Percentiles rank a stretch among this genome's conserved stretches.
Evolutionary conservation across 768 basidiomycete genomes (phyloP).

Genomic region (Lactarius sp.): DNA sequence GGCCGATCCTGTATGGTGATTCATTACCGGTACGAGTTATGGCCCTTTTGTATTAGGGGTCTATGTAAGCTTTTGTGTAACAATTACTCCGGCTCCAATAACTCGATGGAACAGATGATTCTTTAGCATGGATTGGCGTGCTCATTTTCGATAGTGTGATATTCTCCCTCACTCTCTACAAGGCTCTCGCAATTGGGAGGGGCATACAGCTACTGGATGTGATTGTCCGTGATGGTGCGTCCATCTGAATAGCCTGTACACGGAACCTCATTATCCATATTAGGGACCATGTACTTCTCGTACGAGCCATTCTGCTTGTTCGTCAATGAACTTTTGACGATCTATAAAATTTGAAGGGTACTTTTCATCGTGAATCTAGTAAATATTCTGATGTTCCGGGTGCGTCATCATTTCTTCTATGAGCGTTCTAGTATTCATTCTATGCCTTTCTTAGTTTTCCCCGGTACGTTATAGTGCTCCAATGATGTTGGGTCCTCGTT

Average conservation of each 20-base stretch:
- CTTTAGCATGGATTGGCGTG: not conserved
- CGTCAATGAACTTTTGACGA: not conserved
- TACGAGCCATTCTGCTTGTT: not conserved
- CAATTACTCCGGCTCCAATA: not conserved
- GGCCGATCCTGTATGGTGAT: not conserved
- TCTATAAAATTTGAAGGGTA: not conserved
- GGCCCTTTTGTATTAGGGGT: not conserved
- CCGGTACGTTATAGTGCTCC: not conserved
- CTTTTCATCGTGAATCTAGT: not conserved
- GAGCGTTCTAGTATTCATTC: not conserved
- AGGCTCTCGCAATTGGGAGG: not conserved
- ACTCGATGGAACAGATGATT: constrained; percentile 1
- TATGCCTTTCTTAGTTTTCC: constrained; percentile 1
- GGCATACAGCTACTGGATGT: not conserved
- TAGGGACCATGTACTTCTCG: constrained; percentile 8
- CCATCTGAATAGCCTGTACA: not conserved
- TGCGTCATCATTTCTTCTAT: not conserved
- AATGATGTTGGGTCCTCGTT: too few relatives aligned
- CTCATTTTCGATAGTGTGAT: not conserved
- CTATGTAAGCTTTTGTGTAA: not conserved
- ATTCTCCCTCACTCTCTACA: not conserved
- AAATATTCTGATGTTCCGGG: not conserved
- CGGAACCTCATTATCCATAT: not conserved
- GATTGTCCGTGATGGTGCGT: not conserved
- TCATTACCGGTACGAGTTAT: too few relatives aligned